These are phyloP conservation scores for Pleurotus tuoliensis DNA, from an alignment of 768 basidiomycete genomes.

Conservation along the genomic window DNA sequence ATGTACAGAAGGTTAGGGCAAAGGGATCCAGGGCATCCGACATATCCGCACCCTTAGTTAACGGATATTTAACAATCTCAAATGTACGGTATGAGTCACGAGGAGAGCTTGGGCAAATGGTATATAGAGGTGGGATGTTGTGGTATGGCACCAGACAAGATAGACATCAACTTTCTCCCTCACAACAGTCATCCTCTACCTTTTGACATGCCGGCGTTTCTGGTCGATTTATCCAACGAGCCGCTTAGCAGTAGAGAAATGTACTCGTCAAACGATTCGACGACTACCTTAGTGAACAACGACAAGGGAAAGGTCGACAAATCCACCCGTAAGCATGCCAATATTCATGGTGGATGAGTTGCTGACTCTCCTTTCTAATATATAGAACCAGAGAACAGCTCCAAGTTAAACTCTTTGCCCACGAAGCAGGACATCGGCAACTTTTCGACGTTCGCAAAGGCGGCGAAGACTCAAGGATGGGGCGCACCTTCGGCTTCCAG, in stretches of 20 bases:
- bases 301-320: not conserved
- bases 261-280: not conserved
- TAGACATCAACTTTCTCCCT: no score
- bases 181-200: no score
- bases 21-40: no score
- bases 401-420: not conserved
- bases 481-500: constrained; percentile 17
- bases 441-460: constrained; percentile 17
- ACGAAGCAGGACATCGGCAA: not conserved
- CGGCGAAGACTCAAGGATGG: constrained; percentile 19
- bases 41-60: no score
- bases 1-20: no score
- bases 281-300: not conserved
- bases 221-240: not conserved
- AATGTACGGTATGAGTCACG: no score
- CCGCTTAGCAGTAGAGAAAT: not conserved
- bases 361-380: no score
- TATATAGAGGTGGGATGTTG: no score
- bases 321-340: not conserved
- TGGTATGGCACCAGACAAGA: no score
- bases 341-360: not conserved
- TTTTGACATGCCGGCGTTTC: no score
- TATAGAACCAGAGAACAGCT: not conserved
- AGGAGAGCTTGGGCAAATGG: no score
- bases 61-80: no score